Evolutionary conservation across 2,329 filamentous ascomycete species (phyloP).

Genomic region (Fonsecaea pugnacius): DNA sequence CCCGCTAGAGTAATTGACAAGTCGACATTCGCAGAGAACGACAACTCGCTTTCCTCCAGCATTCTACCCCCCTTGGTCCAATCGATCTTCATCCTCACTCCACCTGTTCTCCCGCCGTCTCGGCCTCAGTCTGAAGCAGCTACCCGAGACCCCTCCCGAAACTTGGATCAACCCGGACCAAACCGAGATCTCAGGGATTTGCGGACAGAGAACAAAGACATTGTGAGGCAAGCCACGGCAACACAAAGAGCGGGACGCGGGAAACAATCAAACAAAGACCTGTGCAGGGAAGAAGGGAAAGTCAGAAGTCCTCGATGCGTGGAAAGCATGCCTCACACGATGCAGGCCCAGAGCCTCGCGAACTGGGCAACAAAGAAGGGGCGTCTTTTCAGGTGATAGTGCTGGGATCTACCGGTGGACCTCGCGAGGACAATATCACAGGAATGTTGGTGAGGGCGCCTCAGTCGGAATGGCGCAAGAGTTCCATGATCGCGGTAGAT

Average conservation of each 20-base stretch:
- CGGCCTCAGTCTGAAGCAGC: slow-evolving; percentile 15
- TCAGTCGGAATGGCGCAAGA: slow-evolving; percentile 75
- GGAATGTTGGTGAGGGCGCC: slow-evolving; percentile 85
- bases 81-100: not conserved
- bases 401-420: slow-evolving; percentile 84
- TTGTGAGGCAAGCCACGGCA: slow-evolving; percentile 22
- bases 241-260: slow-evolving; percentile 9
- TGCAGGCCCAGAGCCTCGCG: slow-evolving; percentile 30
- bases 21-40: not conserved
- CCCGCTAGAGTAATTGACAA: slow-evolving; percentile 1
- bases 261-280: slow-evolving; percentile 11
- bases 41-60: not conserved
- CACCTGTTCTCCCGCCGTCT: not conserved
- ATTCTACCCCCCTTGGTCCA: not conserved
- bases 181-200: not conserved
- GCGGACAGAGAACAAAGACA: slow-evolving; percentile 19
- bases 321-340: slow-evolving; percentile 28
- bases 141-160: slow-evolving; percentile 22
- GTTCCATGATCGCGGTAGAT: slow-evolving; percentile 88
- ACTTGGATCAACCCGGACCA: not conserved
- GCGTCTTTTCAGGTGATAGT: slow-evolving; percentile 74
- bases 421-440: slow-evolving; percentile 85
- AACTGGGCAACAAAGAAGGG: slow-evolving; percentile 37
- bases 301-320: slow-evolving; percentile 25
- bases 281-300: not conserved